Conservation (phyloP, 495 filamentous ascomycete genomes). For the Podospora sp. region DNA sequence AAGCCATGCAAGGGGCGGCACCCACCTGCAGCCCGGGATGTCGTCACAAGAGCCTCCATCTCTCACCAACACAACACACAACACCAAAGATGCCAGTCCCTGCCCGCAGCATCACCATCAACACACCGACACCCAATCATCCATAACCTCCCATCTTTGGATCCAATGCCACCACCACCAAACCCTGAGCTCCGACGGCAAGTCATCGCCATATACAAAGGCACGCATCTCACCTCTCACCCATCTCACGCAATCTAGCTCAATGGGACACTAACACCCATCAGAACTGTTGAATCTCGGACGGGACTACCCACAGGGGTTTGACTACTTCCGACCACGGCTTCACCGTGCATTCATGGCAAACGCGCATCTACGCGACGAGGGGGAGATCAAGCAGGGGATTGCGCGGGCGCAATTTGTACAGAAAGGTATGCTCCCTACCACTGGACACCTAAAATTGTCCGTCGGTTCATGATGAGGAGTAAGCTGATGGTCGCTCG, state of each 20-base stretch:
- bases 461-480: not conserved
- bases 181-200: conserved; percentile 68
- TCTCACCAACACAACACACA: conserved; percentile 2
- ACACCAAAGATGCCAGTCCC: not conserved
- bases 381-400: conserved; percentile 71
- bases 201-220: conserved; percentile 91
- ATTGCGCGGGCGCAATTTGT: conserved; percentile 84
- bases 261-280: conserved; percentile 2
- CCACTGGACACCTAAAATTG: too few relatives aligned
- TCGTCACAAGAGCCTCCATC: not conserved
- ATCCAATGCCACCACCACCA: conserved; percentile 24
- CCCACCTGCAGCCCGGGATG: not conserved
- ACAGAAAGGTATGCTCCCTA: conserved; percentile 68
- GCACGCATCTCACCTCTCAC: conserved; percentile 32
- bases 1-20: not conserved
- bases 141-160: not conserved
- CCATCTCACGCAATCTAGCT: not conserved
- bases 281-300: conserved; percentile 84
- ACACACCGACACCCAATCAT: not conserved
- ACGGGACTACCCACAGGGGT: conserved; percentile 84
- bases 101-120: not conserved
- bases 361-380: conserved; percentile 69
- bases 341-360: conserved; percentile 83
- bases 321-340: conserved; percentile 76
- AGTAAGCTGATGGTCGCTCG: not conserved